Conservation (phyloP, 1,284 basidiomycete species). For the Papiliotrema terrestris region DNA sequence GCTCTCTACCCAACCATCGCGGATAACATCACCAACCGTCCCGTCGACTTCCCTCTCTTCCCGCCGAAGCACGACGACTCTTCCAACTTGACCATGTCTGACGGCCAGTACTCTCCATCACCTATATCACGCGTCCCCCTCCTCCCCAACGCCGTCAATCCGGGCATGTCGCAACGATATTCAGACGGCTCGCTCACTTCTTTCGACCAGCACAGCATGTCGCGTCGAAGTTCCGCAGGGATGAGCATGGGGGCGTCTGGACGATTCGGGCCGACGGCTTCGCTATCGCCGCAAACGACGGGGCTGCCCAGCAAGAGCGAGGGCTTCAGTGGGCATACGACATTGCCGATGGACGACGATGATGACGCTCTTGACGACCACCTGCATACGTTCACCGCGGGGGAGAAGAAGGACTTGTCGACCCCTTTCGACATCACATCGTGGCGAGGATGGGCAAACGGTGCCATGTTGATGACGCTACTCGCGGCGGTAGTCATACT, state of each 20-base stretch:
- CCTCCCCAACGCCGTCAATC: slow-evolving; percentile 29
- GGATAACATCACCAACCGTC: background rate
- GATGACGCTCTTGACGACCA: slow-evolving; percentile 53
- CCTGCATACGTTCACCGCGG: slow-evolving; percentile 55
- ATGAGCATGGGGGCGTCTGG: slow-evolving; percentile 8
- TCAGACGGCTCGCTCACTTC: slow-evolving; percentile 34
- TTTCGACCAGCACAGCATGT: slow-evolving; percentile 17
- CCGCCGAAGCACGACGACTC: no score
- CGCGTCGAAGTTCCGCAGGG: background rate
- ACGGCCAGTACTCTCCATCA: slow-evolving; percentile 15
- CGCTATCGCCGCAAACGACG: background rate
- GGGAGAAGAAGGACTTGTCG: slow-evolving; percentile 27
- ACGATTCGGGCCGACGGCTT: background rate
- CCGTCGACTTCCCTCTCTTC: background rate
- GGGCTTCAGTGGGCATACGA: background rate
- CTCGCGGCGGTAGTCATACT: slow-evolving; percentile 55
- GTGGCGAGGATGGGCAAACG: slow-evolving; percentile 53
- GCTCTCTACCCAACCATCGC: no score
- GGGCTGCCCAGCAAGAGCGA: background rate
- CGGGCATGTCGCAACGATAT: slow-evolving; percentile 32
- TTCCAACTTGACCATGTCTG: slow-evolving; percentile 7
- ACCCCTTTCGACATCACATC: slow-evolving; percentile 50
- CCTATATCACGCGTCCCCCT: slow-evolving; percentile 28
- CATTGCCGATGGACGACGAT: slow-evolving; percentile 27
- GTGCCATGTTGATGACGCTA: slow-evolving; percentile 53